Conservation (phyloP, 2,329 filamentous ascomycete genomes). For the Dactylellina haptotyla region DNA sequence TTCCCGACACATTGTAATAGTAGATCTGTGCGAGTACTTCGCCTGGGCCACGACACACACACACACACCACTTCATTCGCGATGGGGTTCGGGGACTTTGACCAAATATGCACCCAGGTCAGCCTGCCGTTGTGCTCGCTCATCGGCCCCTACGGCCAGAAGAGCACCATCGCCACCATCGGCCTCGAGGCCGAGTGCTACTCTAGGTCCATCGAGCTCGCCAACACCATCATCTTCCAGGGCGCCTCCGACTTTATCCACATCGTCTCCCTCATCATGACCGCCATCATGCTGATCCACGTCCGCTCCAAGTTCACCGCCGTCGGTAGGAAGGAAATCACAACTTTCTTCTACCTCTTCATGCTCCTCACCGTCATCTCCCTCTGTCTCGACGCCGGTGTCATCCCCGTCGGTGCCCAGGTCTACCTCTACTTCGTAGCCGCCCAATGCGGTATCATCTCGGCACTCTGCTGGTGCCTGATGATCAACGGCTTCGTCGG, state of each 20-base stretch:
- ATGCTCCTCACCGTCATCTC: conserved; percentile 89
- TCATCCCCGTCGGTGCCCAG: conserved; percentile 81
- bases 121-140: conserved; percentile 87
- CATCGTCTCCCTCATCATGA: conserved; percentile 90
- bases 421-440: conserved; percentile 93
- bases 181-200: conserved; percentile 89
- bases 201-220: conserved; percentile 91
- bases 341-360: conserved; percentile 97
- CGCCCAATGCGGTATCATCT: conserved; percentile 83
- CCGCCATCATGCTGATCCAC: conserved; percentile 95
- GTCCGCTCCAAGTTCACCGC: conserved; percentile 97
- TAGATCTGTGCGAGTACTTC: too few relatives aligned
- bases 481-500: conserved; percentile 98
- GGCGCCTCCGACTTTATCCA: conserved; percentile 90
- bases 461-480: conserved; percentile 85
- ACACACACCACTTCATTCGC: neutral
- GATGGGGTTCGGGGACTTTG: conserved; percentile 93
- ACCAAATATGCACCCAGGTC: conserved; percentile 82
- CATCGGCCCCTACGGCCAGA: conserved; percentile 70
- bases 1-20: too few relatives aligned
- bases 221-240: conserved; percentile 98
- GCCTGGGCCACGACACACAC: too few relatives aligned
- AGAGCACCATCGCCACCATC: conserved; percentile 68
- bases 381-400: conserved; percentile 89
- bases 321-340: conserved; percentile 79